phyloP scores from a whole-genome alignment of 306 rosid genomes.

The Luffa aegyptiaca region DNA sequence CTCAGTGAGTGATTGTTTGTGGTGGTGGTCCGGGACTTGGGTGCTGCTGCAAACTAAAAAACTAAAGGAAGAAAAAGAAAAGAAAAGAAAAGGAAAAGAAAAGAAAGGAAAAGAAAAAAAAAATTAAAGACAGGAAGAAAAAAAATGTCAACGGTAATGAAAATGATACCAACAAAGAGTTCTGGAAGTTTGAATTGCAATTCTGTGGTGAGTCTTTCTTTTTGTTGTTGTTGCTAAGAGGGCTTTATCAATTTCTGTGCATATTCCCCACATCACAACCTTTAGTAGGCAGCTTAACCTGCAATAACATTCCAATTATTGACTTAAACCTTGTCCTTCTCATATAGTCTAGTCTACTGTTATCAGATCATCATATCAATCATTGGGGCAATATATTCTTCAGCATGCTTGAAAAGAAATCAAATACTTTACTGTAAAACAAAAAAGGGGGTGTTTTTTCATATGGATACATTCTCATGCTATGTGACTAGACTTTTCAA shows the following conservation, averaged over 20 bases:
- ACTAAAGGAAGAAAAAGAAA: slow-evolving; percentile 33
- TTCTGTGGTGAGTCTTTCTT: slow-evolving; percentile 36
- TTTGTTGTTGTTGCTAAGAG: slow-evolving; percentile 22
- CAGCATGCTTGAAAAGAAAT: slow-evolving; percentile 8
- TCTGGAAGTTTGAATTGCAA: slow-evolving; percentile 35
- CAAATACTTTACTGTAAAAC: not conserved
- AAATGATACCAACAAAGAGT: slow-evolving; percentile 30
- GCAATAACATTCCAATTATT: slow-evolving; percentile 20
- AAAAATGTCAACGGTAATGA: slow-evolving; percentile 68
- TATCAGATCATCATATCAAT: slow-evolving; percentile 3
- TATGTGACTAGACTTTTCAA: not conserved
- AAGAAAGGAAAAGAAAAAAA: not conserved
- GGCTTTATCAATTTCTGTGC: slow-evolving; percentile 87
- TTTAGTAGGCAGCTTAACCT: slow-evolving; percentile 24
- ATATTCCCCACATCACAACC: slow-evolving; percentile 32
- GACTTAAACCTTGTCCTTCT: not conserved
- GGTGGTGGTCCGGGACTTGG: slow-evolving; percentile 77
- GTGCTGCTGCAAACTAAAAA: slow-evolving; percentile 12
- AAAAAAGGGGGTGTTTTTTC: not conserved
- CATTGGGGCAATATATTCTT: slow-evolving; percentile 2
- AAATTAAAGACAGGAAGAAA: not conserved
- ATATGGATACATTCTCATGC: not conserved
- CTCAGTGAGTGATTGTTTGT: not conserved
- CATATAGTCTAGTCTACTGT: not conserved
- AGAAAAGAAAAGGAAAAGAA: slow-evolving; percentile 11